Evolutionary conservation across 2,329 filamentous ascomycete species (phyloP), one percentile per base, ranked within the genome.

Genomic region (Phoma herbarum): DNA sequence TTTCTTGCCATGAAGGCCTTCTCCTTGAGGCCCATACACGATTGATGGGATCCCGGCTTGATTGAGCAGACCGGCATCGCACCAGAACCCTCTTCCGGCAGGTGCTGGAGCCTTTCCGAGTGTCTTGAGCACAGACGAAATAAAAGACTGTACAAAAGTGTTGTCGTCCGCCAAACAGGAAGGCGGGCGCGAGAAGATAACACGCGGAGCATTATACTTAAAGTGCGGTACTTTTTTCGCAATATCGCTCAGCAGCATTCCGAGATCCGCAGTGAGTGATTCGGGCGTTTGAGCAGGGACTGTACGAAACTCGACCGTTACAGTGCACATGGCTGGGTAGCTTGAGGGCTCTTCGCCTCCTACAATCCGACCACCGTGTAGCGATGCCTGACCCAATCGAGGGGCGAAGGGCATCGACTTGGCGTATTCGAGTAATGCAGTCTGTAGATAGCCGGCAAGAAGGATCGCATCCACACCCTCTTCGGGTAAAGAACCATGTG

Each of bases 221-320:
- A 59, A 54, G 4, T 41, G 1, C 0, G 53, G 33, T 1, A 57
- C 14, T 22, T 47, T 41, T 10, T 14, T 42, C 4, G 41, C 29
- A 16, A 57, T 46, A 0, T 22, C 12, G 4, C 11, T 42, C 25
- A 57, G 26, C 5, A 57, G 2, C 7, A 25, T 16, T 11, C 51
- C 33, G 25, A 57, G 41, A 4, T 52, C 55, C 1, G 8, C 44
- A 1, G 12, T 14, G 7, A 12, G 43, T 49, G 18, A 3, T 43
- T 28, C 7, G 70, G 57, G 0, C 12, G 79, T 80, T 64, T 85
- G 81, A 3, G 74, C 76, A 2, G 80, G 70, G 0, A 85, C 63
- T 0, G 82, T 85, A 8, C 84, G 79, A 6, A 81, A 77, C 59
- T 86, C 84, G 1, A 85, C 49, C 0, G 77, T 78, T 18, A 85